A percentile compares a stretch with the other conserved stretches of the same genome.
Evolutionary conservation across 768 basidiomycete species (phyloP).

Genomic region (Chiua virens): DNA sequence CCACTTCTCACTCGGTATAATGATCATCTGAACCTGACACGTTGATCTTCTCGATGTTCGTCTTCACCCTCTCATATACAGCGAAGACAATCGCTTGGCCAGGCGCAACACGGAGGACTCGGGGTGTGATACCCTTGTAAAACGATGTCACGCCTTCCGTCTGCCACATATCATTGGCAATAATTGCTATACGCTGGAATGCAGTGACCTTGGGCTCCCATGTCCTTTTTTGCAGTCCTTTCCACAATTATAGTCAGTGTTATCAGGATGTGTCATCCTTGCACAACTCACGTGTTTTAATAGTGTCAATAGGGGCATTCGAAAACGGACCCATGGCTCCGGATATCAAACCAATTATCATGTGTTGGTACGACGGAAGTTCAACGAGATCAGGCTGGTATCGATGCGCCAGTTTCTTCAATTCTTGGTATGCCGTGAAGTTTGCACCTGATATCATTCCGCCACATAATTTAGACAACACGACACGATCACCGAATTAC

Average conservation of each 20-base stretch:
- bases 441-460: constrained; percentile 68
- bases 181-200: constrained; percentile 72
- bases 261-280: neutral
- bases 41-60: constrained; percentile 65
- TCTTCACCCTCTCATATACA: constrained; percentile 89
- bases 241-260: neutral
- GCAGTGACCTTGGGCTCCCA: constrained; percentile 74
- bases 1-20: constrained; percentile 59
- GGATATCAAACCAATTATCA: constrained; percentile 91
- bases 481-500: constrained; percentile 4
- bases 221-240: constrained; percentile 84
- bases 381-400: constrained; percentile 77
- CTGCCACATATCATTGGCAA: constrained; percentile 92
- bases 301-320: constrained; percentile 93
- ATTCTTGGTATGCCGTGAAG: constrained; percentile 96
- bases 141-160: constrained; percentile 87
- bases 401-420: constrained; percentile 80
- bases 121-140: constrained; percentile 98
- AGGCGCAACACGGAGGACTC: constrained; percentile 94
- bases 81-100: constrained; percentile 98
- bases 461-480: neutral
- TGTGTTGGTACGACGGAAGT: constrained; percentile 93
- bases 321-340: constrained; percentile 99
- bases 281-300: constrained; percentile 80
- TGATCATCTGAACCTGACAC: constrained; percentile 59